Evolutionary conservation across 139 green algal genomes (phyloP), one percentile per base, ranked within the genome.

Genomic region (Chlamydomonas applanata): DNA sequence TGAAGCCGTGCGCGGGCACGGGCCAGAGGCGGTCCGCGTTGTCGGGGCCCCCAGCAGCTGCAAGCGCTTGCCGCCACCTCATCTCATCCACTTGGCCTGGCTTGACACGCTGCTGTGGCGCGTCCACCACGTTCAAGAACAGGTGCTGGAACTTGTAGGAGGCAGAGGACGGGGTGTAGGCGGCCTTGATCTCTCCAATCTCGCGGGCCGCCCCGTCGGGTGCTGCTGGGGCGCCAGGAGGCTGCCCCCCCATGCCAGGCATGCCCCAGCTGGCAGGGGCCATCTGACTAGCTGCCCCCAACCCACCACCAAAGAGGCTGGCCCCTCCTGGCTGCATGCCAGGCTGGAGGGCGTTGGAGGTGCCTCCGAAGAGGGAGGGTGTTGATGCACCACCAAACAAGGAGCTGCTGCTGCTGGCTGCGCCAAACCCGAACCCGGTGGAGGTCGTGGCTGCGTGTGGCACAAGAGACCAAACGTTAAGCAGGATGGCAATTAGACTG

Each of bases 1-100:
- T 82, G 73, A 93, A 92, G 24, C 91, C 91, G 30, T 75, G 49
- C 0, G 86, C 90, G 19, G 70, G 73, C 40, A 94, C 89, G 3
- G 90, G 90, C 90, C 90, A 94, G 64, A 95, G 68, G 72, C 83
- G 71, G 59, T 93, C 74, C 0, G 76, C 74, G 73, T 94, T 93
- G 57, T 87, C 63, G 0, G 83, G 72, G 0, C 89, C 88, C 4
- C 87, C 84, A 0, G 88, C 89, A 9, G 78, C 57, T 2, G 80
- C 79, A 62, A 86, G 75, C 40, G 89, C 91, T 62, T 91, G 87
- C 29, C 91, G 80, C 91, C 91, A 96, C 9, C 78, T 63, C 71
- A 93, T 79, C 56, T 94, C 90, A 71, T 94, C 91, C 19, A 94
- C 79, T 59, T 54, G 56, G 16, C 71, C 53, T 25, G 87, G 90